Evolutionary conservation across 192 early-diverging fungal species (phyloP).

Genomic region (Polychytrium aggregatum): DNA sequence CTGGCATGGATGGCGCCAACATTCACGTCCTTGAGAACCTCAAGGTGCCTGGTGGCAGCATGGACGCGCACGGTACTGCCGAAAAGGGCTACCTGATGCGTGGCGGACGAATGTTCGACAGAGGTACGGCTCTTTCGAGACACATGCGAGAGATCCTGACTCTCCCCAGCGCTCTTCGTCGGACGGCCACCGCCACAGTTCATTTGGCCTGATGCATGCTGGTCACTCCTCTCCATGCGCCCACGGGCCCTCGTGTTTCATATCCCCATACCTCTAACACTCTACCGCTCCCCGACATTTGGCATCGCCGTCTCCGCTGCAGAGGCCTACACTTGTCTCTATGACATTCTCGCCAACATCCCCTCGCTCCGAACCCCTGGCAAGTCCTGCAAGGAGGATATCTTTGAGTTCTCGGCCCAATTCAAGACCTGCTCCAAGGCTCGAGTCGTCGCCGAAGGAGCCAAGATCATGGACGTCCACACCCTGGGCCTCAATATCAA

Average conservation of each 20-base stretch:
- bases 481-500: constrained; percentile 9
- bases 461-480: constrained; percentile 11
- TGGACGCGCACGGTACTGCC: constrained; percentile 15
- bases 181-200: too few relatives aligned
- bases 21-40: constrained; percentile 19
- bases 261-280: too few relatives aligned
- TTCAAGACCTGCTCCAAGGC: constrained; percentile 11
- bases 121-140: too few relatives aligned
- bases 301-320: too few relatives aligned
- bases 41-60: constrained; percentile 11
- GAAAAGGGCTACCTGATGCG: constrained; percentile 10
- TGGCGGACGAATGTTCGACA: too few relatives aligned
- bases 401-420: constrained; percentile 11
- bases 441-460: constrained; percentile 10
- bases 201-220: too few relatives aligned
- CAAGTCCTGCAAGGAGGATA: constrained; percentile 17
- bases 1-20: constrained; percentile 7
- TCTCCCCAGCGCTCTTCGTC: too few relatives aligned
- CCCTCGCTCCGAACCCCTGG: constrained; percentile 11
- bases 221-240: too few relatives aligned
- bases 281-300: too few relatives aligned
- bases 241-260: too few relatives aligned
- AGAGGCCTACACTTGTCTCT: too few relatives aligned
- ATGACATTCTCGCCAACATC: constrained; percentile 20
- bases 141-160: too few relatives aligned